These are phyloP conservation scores for Lindgomyces ingoldianus DNA, from an alignment of 495 filamentous ascomycete species.

Conservation along the genomic window DNA sequence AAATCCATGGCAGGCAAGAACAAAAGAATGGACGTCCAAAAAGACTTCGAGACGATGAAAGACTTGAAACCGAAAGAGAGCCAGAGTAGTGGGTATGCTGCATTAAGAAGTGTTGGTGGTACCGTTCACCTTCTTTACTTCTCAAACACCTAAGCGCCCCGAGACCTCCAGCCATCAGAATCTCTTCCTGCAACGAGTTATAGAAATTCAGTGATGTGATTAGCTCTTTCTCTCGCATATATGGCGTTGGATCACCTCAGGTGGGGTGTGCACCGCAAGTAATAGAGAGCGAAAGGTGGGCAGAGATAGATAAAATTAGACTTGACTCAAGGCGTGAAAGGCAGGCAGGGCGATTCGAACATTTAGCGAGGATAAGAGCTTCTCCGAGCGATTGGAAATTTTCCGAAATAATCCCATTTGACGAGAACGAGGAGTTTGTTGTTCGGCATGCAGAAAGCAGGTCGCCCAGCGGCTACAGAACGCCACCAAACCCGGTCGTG, in stretches of 20 bases:
- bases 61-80: neutral
- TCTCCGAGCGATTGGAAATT: neutral
- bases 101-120: neutral
- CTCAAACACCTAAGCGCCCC: neutral
- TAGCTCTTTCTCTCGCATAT: neutral
- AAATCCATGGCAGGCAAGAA: neutral
- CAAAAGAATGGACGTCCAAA: neutral
- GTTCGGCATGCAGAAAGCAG: neutral
- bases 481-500: neutral
- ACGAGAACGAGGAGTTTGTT: neutral
- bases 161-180: neutral
- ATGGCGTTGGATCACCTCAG: neutral
- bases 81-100: neutral
- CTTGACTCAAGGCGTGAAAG: neutral
- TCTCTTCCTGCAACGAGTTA: neutral
- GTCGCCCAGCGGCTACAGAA: neutral
- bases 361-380: neutral
- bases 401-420: neutral
- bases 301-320: neutral
- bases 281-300: neutral
- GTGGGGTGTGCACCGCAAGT: too few relatives aligned
- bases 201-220: neutral
- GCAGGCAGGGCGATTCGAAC: neutral
- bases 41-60: constrained; percentile 5
- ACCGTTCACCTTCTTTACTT: neutral